Evolutionary conservation across 495 filamentous ascomycete species (phyloP).

Genomic region (Letharia columbiana): DNA sequence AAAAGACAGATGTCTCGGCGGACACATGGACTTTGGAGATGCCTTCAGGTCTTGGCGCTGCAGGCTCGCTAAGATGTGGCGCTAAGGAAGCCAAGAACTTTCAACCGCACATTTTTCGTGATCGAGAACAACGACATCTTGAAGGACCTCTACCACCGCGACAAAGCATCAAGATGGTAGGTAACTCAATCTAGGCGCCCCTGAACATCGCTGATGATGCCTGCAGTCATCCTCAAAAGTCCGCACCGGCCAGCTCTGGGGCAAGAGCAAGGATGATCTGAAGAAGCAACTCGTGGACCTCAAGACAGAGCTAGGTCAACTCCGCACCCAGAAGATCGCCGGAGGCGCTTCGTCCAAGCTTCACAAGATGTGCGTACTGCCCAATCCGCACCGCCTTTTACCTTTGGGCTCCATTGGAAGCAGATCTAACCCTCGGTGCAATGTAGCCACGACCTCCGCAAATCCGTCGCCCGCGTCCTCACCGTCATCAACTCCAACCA

Average conservation of each 20-base stretch:
- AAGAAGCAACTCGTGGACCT: slow-evolving; percentile 85
- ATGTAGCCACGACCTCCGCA: slow-evolving; percentile 91
- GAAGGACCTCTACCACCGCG: slow-evolving; percentile 8
- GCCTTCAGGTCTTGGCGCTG: slow-evolving; percentile 14
- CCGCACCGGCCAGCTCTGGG: slow-evolving; percentile 91
- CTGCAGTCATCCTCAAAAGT: slow-evolving; percentile 78
- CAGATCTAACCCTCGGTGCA: slow-evolving; percentile 3
- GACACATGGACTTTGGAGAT: not conserved
- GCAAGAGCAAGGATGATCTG: slow-evolving; percentile 97
- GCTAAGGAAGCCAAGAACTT: slow-evolving; percentile 17
- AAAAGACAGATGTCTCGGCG: not conserved
- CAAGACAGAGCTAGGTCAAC: slow-evolving; percentile 86
- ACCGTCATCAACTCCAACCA: slow-evolving; percentile 99
- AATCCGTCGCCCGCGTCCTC: slow-evolving; percentile 95
- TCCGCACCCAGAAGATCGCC: slow-evolving; percentile 95
- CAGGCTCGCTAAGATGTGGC: slow-evolving; percentile 20
- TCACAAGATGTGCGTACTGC: slow-evolving; percentile 70
- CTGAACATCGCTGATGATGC: slow-evolving; percentile 24
- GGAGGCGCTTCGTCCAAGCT: slow-evolving; percentile 87
- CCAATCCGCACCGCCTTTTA: not conserved
- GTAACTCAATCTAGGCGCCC: not conserved
- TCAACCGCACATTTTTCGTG: slow-evolving; percentile 15
- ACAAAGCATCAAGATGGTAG: slow-evolving; percentile 24
- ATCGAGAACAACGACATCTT: slow-evolving; percentile 11
- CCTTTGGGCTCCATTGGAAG: not conserved